Evolutionary conservation across 352 stramenopile genomes (phyloP).

Genomic region (Phytophthora syringae): DNA sequence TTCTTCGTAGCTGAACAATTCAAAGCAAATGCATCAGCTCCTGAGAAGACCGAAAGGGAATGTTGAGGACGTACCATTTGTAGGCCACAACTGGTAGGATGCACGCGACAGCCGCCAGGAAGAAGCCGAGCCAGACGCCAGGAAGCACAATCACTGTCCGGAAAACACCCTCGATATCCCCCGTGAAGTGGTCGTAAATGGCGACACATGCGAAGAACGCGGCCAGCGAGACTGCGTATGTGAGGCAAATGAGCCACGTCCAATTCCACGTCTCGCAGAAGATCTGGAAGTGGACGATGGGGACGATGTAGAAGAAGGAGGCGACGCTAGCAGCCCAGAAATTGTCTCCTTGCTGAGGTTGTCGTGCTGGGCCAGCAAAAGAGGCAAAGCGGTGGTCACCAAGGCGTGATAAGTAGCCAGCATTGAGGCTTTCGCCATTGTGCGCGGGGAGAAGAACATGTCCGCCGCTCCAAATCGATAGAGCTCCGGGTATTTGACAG

Average conservation of each 20-base stretch:
- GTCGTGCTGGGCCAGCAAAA: constrained; percentile 59
- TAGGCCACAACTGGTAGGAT: constrained; percentile 69
- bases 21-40: neutral
- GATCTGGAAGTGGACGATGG: constrained; percentile 92
- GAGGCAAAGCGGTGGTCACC: constrained; percentile 59
- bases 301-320: constrained; percentile 94
- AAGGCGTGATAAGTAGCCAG: constrained; percentile 68
- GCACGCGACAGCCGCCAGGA: constrained; percentile 46
- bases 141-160: constrained; percentile 33
- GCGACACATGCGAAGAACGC: constrained; percentile 56
- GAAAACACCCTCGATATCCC: constrained; percentile 61
- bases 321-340: constrained; percentile 92
- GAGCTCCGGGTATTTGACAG: constrained; percentile 74
- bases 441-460: constrained; percentile 67
- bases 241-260: constrained; percentile 49
- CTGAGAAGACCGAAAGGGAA: neutral
- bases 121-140: constrained; percentile 72
- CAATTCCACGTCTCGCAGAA: constrained; percentile 85
- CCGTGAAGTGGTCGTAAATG: constrained; percentile 61
- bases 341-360: constrained; percentile 53
- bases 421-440: constrained; percentile 44
- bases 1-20: constrained; percentile 58
- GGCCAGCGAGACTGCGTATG: constrained; percentile 58
- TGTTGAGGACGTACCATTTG: constrained; percentile 59
- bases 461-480: constrained; percentile 68